These are phyloP conservation scores for Neurospora sp. DNA, from an alignment of 495 filamentous ascomycete species.

Conservation along the genomic window DNA sequence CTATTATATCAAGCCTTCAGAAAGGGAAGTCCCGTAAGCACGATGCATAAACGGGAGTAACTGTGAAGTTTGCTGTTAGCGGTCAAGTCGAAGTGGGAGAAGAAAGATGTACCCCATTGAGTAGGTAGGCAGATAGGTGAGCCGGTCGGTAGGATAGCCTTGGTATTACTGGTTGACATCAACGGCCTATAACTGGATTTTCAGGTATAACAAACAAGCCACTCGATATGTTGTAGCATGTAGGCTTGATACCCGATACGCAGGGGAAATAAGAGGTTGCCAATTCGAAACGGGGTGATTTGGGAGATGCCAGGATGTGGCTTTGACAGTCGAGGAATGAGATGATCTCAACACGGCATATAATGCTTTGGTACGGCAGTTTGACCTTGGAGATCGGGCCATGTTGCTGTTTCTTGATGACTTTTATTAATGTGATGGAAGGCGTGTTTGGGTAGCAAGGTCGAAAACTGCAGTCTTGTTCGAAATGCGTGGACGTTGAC, in stretches of 20 bases:
- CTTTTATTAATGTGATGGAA: background rate
- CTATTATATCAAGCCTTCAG: background rate
- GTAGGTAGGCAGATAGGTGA: background rate
- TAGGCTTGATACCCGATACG: background rate
- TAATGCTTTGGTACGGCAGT: constrained; percentile 12
- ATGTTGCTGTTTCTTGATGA: background rate
- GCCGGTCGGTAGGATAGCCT: background rate
- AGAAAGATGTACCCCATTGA: background rate
- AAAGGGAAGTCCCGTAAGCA: background rate
- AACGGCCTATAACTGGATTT: background rate
- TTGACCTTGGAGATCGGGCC: background rate
- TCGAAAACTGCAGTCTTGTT: background rate
- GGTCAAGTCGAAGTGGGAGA: background rate
- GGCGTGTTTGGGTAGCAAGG: background rate
- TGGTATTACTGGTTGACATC: background rate
- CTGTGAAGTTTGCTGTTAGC: background rate
- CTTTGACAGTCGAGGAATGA: constrained; percentile 8
- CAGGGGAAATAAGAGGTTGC: background rate
- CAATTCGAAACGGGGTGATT: background rate
- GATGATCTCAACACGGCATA: constrained; percentile 15
- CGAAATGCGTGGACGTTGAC: background rate
- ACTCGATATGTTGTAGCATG: background rate
- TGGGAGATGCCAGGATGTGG: background rate
- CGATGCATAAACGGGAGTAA: background rate
- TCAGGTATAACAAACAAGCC: background rate